Conservation (phyloP, 306 rosid species). For the Spatholobus suberectus region DNA sequence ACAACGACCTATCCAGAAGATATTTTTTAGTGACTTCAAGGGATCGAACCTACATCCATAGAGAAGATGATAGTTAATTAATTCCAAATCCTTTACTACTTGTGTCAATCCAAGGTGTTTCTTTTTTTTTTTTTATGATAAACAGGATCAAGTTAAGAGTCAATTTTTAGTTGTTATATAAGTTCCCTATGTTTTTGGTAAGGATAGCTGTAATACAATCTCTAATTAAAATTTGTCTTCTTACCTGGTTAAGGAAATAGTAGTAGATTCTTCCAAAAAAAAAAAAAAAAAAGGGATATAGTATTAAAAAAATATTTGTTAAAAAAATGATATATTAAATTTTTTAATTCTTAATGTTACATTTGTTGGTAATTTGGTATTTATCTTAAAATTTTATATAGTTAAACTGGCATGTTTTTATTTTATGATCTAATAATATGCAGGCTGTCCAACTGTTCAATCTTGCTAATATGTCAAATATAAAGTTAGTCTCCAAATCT, state of each 20-base stretch:
- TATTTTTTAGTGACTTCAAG: too few relatives aligned
- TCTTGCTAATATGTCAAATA: not conserved
- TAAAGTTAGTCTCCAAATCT: not conserved
- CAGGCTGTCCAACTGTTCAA: not conserved
- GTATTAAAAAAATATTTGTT: too few relatives aligned
- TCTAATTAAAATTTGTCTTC: not conserved
- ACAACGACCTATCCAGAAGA: too few relatives aligned
- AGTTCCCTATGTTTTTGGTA: not conserved
- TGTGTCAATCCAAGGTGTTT: not conserved
- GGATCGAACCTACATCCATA: too few relatives aligned
- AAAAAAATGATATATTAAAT: not conserved
- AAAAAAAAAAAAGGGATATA: too few relatives aligned
- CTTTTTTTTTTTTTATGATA: not conserved
- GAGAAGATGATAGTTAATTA: not conserved
- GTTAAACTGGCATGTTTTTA: not conserved
- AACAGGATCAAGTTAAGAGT: not conserved
- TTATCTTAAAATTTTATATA: not conserved
- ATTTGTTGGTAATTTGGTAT: not conserved
- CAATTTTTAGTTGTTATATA: not conserved
- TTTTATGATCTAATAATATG: not conserved
- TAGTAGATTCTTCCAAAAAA: not conserved
- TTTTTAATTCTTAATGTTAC: not conserved
- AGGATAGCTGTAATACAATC: not conserved
- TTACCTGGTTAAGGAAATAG: not conserved
- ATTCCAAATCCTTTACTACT: not conserved